Evolutionary conservation across 306 rosid genomes (phyloP).

Genomic region (Quercus robur): DNA sequence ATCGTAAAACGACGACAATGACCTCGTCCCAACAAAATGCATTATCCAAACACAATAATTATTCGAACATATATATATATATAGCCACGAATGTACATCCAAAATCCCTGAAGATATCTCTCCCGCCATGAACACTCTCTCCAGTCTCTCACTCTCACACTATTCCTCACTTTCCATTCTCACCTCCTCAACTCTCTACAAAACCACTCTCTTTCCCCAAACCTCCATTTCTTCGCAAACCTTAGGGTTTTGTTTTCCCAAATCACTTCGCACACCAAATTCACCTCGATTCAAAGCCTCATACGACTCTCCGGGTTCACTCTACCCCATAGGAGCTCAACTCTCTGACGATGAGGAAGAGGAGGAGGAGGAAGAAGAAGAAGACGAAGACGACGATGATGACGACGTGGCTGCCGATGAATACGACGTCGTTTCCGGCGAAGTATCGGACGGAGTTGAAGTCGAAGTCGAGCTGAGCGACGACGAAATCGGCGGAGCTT

Average conservation of each 20-base stretch:
- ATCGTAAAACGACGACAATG: neutral
- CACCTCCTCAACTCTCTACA: slow-evolving; percentile 2
- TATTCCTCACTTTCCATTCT: slow-evolving; percentile 12
- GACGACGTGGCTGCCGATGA: slow-evolving; percentile 74
- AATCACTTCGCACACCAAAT: slow-evolving; percentile 11
- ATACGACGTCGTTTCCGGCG: slow-evolving; percentile 54
- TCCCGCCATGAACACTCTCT: slow-evolving; percentile 81
- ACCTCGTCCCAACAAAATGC: neutral
- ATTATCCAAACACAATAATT: neutral
- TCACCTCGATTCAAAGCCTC: slow-evolving; percentile 36
- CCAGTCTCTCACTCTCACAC: slow-evolving; percentile 25
- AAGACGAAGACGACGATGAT: slow-evolving; percentile 15
- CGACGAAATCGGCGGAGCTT: slow-evolving; percentile 43
- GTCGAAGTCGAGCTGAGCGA: slow-evolving; percentile 36
- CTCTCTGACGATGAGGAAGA: slow-evolving; percentile 56
- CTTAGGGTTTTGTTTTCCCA: slow-evolving; percentile 34
- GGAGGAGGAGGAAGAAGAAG: slow-evolving; percentile 29
- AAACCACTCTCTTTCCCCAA: slow-evolving; percentile 7
- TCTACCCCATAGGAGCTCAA: slow-evolving; percentile 30
- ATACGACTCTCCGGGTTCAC: slow-evolving; percentile 45
- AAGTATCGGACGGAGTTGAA: slow-evolving; percentile 26
- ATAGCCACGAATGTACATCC: neutral
- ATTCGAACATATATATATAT: neutral
- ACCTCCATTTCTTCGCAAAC: slow-evolving; percentile 20
- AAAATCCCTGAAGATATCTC: slow-evolving; percentile 15